Base-by-base conservation (phyloP, 345 rosid genomes). In the Gossypium sturtianum region DNA sequence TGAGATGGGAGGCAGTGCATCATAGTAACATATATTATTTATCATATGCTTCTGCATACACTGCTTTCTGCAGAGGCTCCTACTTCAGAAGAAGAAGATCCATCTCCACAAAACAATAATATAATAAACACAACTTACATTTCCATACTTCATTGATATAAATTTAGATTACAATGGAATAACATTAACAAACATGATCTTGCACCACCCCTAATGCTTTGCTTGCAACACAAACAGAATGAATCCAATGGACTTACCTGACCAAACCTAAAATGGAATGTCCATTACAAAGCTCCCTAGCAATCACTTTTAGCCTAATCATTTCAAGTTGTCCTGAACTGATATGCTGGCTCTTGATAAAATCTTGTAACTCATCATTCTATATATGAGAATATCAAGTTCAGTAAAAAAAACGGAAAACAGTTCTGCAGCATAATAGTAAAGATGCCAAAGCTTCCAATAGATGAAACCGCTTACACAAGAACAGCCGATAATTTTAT, bases 351-450 rank as follows among this genome's bases (percentile, higher is more conserved):
- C 97, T 91, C 89, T 93, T 93, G 49, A 93, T 91, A 83, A 79
- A 86, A 75, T 95, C 99, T 74, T 93, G 93, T 1, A 98, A 91
- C 79, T 95, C 97, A 60, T 95, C 98, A 60, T 95, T 96, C 99
- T 95, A 90, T 81, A 68, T 12, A 52, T 16, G 0, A 44, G 27
- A 44, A 41, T 13, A 80, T 15, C 16, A 71, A 25, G 57, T 53
- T 53, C 6, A 53, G 66, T 45, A 45, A 66, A 66, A 47, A 34
- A 20, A 19, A 45, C 12, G 29, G 34, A n/a, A 12, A 66, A 45
- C 47, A 45, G 38, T 12, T 16, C 71, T 66, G 71, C 71, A 22
- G 16, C 70, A 20, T 10, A 44, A 17, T 52, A 9, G 17, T 52
- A 11, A 45, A 11, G 48, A 45, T 45, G 48, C 12, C 48, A 9